Base-by-base conservation (phyloP, 1,284 basidiomycete genomes). In the Sporisorium reilianum region DNA sequence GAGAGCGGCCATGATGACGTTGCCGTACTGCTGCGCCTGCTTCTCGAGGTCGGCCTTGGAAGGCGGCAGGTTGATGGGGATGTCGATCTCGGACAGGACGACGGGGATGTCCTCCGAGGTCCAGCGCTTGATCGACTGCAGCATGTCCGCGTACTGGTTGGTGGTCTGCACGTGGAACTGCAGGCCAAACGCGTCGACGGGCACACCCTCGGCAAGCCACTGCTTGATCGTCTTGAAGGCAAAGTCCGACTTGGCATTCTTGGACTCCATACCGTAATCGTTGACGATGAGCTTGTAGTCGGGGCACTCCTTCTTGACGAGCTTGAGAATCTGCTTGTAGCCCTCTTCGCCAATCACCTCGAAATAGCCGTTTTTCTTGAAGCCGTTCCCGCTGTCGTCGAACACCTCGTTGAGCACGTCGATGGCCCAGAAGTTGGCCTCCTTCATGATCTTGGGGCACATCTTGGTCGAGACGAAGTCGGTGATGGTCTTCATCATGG, bases 361-460 rank as follows among this genome's bases (percentile, higher is more conserved):
- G 30, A 73, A 73, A 64, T 64, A 73, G 23, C 70, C 70, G 30
- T 73, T 73, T 45, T 67, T 68, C 57, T 73, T 73, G 61, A 73
- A 73, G 14, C 70, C 71, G 2, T 44, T 50, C 7, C 71, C 71
- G 32, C 58, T 57, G 55, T 74, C 65, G 28, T 51, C 53, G 22
- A 74, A 74, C n/a, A 74, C 58, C 55, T 74, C 71, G 65, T 74
- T 74, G 50, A 74, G 61, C 12, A 65, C 71, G 22, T 74, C 71
- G 51, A 74, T 74, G 30, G 34, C 62, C 65, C 65, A 74, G 46
- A 74, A 74, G 32, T 68, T 46, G 62, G 65, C 54, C 52, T 74
- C 71, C 58, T 74, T 74, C 26, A 74, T 61, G 58, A 68, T 65
- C 62, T 74, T 74, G 51, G 61, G n/a, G 51, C 65, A 74, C 55